These are phyloP conservation scores for Sporothrix humicola DNA, from an alignment of 2,329 filamentous ascomycete genomes.

Conservation along the genomic window DNA sequence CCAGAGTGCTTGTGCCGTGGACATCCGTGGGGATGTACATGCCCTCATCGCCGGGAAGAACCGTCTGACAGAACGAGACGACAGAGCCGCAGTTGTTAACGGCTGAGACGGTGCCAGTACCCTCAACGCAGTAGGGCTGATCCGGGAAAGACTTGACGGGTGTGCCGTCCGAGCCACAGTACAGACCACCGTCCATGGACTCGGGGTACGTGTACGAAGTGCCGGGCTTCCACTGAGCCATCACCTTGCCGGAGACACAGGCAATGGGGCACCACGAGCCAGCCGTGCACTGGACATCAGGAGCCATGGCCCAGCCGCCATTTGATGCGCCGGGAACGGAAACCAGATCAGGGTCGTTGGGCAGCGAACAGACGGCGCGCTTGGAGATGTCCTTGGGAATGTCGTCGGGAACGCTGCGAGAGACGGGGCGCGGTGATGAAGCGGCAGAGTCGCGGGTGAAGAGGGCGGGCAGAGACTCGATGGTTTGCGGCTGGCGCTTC, in stretches of 20 bases:
- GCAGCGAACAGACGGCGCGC: slow-evolving; percentile 68
- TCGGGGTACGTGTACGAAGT: slow-evolving; percentile 71
- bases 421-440: neutral
- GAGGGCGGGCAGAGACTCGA: slow-evolving; percentile 31
- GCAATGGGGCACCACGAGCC: slow-evolving; percentile 78
- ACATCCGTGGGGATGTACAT: slow-evolving; percentile 83
- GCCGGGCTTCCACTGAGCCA: slow-evolving; percentile 76
- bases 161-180: slow-evolving; percentile 69
- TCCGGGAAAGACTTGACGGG: slow-evolving; percentile 72
- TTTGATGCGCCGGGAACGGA: slow-evolving; percentile 70
- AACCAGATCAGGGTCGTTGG: slow-evolving; percentile 69
- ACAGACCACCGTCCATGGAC: slow-evolving; percentile 79
- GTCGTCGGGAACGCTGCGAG: slow-evolving; percentile 44
- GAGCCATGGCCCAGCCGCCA: slow-evolving; percentile 80
- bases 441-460: slow-evolving; percentile 28
- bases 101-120: slow-evolving; percentile 67
- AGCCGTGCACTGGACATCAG: slow-evolving; percentile 70
- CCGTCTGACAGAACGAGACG: slow-evolving; percentile 79
- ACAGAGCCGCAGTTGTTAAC: slow-evolving; percentile 67
- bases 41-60: slow-evolving; percentile 77
- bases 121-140: slow-evolving; percentile 72
- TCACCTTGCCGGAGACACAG: slow-evolving; percentile 75
- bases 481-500: slow-evolving; percentile 37
- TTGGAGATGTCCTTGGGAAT: slow-evolving; percentile 47
- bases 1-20: slow-evolving; percentile 60